phyloP scores from a whole-genome alignment of 345 rosid genomes.

The Moricandia moricandioides region DNA sequence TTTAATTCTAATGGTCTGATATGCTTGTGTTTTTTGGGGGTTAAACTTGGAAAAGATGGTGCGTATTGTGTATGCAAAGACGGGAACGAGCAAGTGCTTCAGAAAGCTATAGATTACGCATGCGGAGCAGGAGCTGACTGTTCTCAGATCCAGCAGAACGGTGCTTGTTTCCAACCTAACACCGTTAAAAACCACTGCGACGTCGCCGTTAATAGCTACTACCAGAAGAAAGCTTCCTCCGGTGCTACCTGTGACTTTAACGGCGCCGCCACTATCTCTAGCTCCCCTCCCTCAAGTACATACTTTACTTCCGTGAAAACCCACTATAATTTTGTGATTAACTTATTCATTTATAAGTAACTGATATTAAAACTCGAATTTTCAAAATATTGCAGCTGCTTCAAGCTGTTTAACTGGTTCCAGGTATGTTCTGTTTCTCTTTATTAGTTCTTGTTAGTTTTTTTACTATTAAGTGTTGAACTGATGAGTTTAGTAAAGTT shows the following conservation, averaged over 20 bases:
- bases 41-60: constrained; percentile 42
- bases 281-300: constrained; percentile 29
- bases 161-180: constrained; percentile 82
- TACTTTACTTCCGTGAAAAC: not conserved
- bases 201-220: constrained; percentile 41
- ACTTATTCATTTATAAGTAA: not conserved
- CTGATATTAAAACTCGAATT: not conserved
- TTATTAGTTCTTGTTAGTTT: constrained; percentile 4
- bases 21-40: not conserved
- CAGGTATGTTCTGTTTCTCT: constrained; percentile 29
- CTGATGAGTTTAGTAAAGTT: not conserved
- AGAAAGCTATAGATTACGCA: constrained; percentile 79
- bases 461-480: not conserved
- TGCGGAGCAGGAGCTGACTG: constrained; percentile 91
- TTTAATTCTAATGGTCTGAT: not conserved
- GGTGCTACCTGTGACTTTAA: constrained; percentile 41
- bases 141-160: constrained; percentile 51
- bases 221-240: constrained; percentile 35
- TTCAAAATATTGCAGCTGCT: constrained; percentile 27
- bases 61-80: constrained; percentile 80
- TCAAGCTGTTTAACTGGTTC: constrained; percentile 38
- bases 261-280: constrained; percentile 26
- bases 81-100: constrained; percentile 58
- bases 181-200: constrained; percentile 48
- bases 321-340: not conserved